Evolutionary conservation across 2,329 filamentous ascomycete species (phyloP).

Genomic region (Sarocladium strictum): DNA sequence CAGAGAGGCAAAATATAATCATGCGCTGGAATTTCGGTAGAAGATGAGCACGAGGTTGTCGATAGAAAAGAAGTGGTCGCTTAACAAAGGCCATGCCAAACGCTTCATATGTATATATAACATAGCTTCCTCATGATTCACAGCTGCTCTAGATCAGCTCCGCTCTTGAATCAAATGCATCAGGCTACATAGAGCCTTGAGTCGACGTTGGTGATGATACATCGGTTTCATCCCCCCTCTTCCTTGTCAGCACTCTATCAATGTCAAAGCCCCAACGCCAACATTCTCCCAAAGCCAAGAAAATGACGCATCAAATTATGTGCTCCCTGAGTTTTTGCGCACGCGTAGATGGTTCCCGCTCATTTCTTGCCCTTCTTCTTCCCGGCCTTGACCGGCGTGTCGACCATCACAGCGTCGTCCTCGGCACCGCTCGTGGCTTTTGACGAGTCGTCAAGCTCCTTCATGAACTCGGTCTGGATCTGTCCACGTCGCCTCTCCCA

Average conservation of each 20-base stretch:
- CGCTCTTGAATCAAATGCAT: neutral
- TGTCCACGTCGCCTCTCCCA: constrained; percentile 78
- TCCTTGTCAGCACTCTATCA: neutral
- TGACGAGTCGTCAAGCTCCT: constrained; percentile 66
- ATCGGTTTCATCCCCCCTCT: neutral
- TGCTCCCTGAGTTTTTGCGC: neutral
- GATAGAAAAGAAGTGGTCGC: too few species aligned
- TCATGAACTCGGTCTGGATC: constrained; percentile 74
- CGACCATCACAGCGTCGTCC: constrained; percentile 62
- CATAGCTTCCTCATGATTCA: neutral
- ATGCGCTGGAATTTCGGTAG: too few species aligned
- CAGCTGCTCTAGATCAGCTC: neutral
- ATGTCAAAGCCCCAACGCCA: constrained; percentile 3
- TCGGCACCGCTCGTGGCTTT: constrained; percentile 24
- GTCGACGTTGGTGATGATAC: neutral
- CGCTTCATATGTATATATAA: neutral
- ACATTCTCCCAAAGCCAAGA: neutral
- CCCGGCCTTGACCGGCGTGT: constrained; percentile 50
- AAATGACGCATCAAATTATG: neutral
- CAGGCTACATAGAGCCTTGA: neutral
- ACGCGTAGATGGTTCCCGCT: too few species aligned
- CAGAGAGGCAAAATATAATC: neutral
- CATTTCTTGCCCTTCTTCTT: constrained; percentile 60
- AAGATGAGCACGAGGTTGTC: too few species aligned
- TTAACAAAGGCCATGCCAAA: too few species aligned